Evolutionary conservation across 768 basidiomycete genomes (phyloP), one percentile per base, ranked within the genome.

Genomic region (Amanita inopinata): DNA sequence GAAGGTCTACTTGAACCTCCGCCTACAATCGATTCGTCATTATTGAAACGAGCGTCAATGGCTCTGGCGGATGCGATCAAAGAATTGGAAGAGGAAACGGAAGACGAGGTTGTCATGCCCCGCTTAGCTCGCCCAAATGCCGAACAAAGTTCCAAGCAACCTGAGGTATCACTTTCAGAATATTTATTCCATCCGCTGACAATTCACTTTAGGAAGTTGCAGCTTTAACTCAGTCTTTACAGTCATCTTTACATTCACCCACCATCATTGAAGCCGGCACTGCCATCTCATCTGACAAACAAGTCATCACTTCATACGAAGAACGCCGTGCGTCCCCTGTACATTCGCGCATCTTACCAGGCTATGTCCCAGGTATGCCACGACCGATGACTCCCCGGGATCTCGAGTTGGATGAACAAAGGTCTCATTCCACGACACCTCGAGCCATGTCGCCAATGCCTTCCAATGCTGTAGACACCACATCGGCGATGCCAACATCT

Each of bases 351-450:
- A 74, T 66, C 2, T 55, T 86, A 15, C 87, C 88, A 42, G 88
- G 88, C 10, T 91, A 91, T 60, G 78, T 88, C 44, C 88, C 88
- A 17, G 88, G 88, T 8, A 91, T 91, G 88, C 83, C 84, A 15
- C 69, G 88, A 31, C 88, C 88, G 12, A 88, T 90, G 83, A 90
- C 88, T 4, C 88, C 88, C n/a, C 80, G 78, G 43, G 83, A 86
- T 49, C 63, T 73, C 23, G 88, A 88, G 36, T 56, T 70, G 20
- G 86, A 89, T 42, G 83, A 87, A 46, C 74, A 76, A 52, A 64
- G 73, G 33, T 78, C 78, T 6, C 80, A 76, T 45, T 83, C 81
- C 0, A 78, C 80, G 35, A 91, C 87, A 3, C 87, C 87, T 44
- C 80, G 87, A 42, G 86, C 87, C 12, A 78, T 78, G 12, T 80